phyloP scores from a whole-genome alignment of 2,329 filamentous ascomycete species.

The Ceratocystis destructans region DNA sequence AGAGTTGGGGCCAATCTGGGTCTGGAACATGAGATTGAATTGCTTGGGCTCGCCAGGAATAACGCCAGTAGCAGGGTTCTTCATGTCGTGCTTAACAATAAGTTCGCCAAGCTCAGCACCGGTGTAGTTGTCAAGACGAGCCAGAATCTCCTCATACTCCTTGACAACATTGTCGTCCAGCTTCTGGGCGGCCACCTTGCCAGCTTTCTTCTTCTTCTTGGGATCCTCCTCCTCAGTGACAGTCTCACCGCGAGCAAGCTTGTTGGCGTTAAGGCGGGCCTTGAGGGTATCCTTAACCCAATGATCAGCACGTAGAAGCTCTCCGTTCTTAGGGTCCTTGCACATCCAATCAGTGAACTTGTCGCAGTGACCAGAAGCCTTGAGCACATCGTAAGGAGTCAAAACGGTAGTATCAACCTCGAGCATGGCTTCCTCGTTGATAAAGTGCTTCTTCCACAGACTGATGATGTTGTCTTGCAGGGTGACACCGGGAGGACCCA shows the following conservation, averaged over 20 bases:
- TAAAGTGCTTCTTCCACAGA: conserved; percentile 83
- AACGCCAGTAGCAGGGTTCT: conserved; percentile 67
- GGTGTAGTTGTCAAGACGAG: conserved; percentile 89
- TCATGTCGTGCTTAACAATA: conserved; percentile 80
- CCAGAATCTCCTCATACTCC: conserved; percentile 84
- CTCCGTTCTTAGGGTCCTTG: conserved; percentile 94
- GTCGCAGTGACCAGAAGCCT: conserved; percentile 92
- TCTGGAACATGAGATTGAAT: conserved; percentile 99
- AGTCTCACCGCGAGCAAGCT: conserved; percentile 77
- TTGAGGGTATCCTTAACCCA: conserved; percentile 91
- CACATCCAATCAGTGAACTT: conserved; percentile 99
- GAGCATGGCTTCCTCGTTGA: conserved; percentile 87
- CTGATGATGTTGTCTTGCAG: conserved; percentile 81
- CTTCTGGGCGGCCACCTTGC: conserved; percentile 64
- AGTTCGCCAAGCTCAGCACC: conserved; percentile 74
- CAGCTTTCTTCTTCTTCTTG: conserved; percentile 75
- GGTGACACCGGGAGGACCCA: conserved; percentile 76
- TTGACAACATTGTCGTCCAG: conserved; percentile 73
- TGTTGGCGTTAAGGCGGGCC: conserved; percentile 72
- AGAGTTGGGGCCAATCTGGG: conserved; percentile 81
- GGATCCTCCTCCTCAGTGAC: conserved; percentile 60
- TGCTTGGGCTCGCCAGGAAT: conserved; percentile 68
- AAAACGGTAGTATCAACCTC: conserved; percentile 90
- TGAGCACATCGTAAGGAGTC: conserved; percentile 84
- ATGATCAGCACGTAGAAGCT: conserved; percentile 92